Conservation (phyloP, 495 filamentous ascomycete genomes). For the Peziza echinospora region DNA sequence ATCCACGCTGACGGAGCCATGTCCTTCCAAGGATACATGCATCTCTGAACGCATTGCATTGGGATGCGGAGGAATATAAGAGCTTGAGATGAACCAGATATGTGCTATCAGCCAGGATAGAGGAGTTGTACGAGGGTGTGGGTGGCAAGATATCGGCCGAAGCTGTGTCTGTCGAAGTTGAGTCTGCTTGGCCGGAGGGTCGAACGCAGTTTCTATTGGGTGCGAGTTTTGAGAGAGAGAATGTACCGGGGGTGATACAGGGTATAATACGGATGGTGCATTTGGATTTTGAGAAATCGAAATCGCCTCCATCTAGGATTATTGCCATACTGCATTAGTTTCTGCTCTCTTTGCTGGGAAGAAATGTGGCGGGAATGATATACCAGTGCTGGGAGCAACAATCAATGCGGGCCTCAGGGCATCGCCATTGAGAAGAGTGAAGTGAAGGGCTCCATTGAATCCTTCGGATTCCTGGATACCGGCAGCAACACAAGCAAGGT, state of each 20-base stretch:
- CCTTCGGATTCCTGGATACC: constrained; percentile 36
- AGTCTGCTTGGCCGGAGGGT: constrained; percentile 13
- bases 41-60: constrained; percentile 52
- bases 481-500: constrained; percentile 56
- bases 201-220: constrained; percentile 53
- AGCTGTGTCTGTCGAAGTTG: constrained; percentile 20
- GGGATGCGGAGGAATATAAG: constrained; percentile 39
- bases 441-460: constrained; percentile 34
- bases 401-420: constrained; percentile 50
- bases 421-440: constrained; percentile 54
- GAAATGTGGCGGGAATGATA: not conserved
- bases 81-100: constrained; percentile 51
- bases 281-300: constrained; percentile 20
- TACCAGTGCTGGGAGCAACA: constrained; percentile 24
- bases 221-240: constrained; percentile 43
- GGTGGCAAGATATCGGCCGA: constrained; percentile 22
- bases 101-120: constrained; percentile 53
- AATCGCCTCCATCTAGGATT: constrained; percentile 14
- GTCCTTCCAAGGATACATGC: constrained; percentile 65
- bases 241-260: constrained; percentile 40
- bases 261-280: constrained; percentile 61
- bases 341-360: too few relatives aligned
- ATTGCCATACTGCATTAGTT: too few relatives aligned
- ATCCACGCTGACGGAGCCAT: constrained; percentile 78
- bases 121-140: constrained; percentile 78